Base-by-base conservation (phyloP, 1,284 basidiomycete genomes). In the Cryptococcus sp. region DNA sequence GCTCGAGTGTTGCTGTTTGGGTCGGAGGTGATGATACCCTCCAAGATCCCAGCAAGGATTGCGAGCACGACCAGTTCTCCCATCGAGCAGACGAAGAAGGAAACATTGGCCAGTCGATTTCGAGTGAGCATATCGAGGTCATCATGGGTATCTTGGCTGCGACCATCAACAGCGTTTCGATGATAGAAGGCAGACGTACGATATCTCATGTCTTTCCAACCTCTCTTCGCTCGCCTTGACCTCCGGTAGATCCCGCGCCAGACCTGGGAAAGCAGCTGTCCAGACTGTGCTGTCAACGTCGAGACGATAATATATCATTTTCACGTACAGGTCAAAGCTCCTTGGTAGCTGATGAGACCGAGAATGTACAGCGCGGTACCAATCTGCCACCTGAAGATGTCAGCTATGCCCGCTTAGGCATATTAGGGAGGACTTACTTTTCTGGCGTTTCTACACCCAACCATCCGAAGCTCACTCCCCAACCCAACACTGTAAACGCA, bases 1-100 rank as follows among this genome's bases (percentile, higher is more conserved):
- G 86, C 88, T 57, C 83, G 84, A 56, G 87, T 86, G 60, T 92
- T 92, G 61, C 85, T 85, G 52, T 92, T 85, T 47, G 84, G 75
- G 62, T 88, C 87, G 45, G 78, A 78, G 2, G 82, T 60, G 49
- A 66, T 77, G 39, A 88, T 65, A 1, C 77, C 85, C 65, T 84
- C 80, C 14, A 88, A 74, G 39, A 89, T 87, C 16, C 85, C 86
- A 35, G 86, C 81, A 77, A 88, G 85, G 47, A 88, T 70, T 1
- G 79, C 82, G 14, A 89, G 78, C 31, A 88, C 78, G 42, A 86
- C 44, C 32, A 87, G 76, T 71, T 86, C 85, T 38, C 85, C 86
- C 0, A 77, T 76, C 0, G 84, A 87, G 57, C 77, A 82, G 23
- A 89, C 74, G 1, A 85, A 76, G 59, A 89, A 87, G 0, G 86